Percentiles rank a stretch among this genome's conserved stretches.
phyloP scores from a whole-genome alignment of 2,329 filamentous ascomycete genomes.

The Cyphellophora europaea region DNA sequence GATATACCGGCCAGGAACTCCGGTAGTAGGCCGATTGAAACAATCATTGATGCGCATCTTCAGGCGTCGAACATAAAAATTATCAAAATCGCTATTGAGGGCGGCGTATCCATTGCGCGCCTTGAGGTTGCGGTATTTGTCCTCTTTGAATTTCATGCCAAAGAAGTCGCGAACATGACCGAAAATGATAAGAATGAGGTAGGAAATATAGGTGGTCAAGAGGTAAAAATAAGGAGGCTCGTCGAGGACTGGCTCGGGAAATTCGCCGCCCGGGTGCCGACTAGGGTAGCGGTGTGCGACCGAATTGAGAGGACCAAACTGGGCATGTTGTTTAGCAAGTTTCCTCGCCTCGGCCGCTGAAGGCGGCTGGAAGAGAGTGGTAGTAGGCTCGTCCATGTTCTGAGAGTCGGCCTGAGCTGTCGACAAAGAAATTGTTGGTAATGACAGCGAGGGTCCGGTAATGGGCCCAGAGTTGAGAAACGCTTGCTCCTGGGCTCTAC shows the following conservation, averaged over 20 bases:
- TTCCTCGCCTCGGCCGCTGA: slow-evolving; percentile 72
- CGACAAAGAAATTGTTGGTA: slow-evolving; percentile 87
- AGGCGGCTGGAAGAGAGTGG: slow-evolving; percentile 79
- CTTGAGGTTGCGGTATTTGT: slow-evolving; percentile 77
- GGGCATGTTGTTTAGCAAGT: slow-evolving; percentile 70
- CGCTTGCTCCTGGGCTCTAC: slow-evolving; percentile 46
- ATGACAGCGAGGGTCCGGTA: slow-evolving; percentile 61
- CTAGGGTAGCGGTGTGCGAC: slow-evolving; percentile 81
- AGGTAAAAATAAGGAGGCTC: slow-evolving; percentile 96
- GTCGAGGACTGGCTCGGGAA: slow-evolving; percentile 79
- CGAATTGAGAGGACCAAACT: slow-evolving; percentile 80
- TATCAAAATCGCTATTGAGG: slow-evolving; percentile 96
- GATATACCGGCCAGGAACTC: slow-evolving; percentile 88
- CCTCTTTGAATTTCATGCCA: slow-evolving; percentile 84
- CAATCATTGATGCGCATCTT: slow-evolving; percentile 96
- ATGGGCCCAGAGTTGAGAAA: slow-evolving; percentile 53
- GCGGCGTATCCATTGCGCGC: slow-evolving; percentile 84
- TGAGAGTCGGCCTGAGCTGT: slow-evolving; percentile 70
- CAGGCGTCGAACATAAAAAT: slow-evolving; percentile 87
- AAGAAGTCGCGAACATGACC: slow-evolving; percentile 97
- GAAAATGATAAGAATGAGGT: slow-evolving; percentile 88
- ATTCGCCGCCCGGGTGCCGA: slow-evolving; percentile 70
- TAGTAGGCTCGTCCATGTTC: slow-evolving; percentile 62
- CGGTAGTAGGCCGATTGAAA: slow-evolving; percentile 85
- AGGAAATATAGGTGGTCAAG: slow-evolving; percentile 96